Evolutionary conservation across 2,329 filamentous ascomycete species (phyloP), one percentile per base, ranked within the genome.

Genomic region (Hyphodiscus sp.): DNA sequence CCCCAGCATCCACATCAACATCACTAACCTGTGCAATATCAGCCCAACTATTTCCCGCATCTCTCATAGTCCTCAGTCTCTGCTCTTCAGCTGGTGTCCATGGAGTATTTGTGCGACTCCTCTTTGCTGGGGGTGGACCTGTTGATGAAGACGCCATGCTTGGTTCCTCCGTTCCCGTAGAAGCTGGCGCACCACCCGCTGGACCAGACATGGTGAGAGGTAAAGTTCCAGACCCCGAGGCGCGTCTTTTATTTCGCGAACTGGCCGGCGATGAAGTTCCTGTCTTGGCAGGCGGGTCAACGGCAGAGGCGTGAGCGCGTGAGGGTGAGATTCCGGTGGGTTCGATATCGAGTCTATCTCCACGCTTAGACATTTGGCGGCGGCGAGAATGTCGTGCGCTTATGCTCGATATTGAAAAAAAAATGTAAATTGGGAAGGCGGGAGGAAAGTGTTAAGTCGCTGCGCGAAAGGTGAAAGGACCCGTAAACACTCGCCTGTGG

Each of bases 81-180:
- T 92, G 83, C 72, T 99, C 94, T 70, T 99, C 94, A 33, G 88
- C 88, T 2, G 92, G 89, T 1, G 91, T 96, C 94, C 94, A 99
- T 0, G 94, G 94, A 2, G 94, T 99, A 69, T 99, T 99, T n/a
- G 94, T 97, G 56, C 94, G 81, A 65, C 90, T 94, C 76, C 96
- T 96, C 76, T 97, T 99, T 47, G 81, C 76, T 7, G 83, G 82
- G 1, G 82, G 81, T 29, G 63, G 71, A 61, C 68, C 69, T 65
- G 74, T 74, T 41, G 68, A 67, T 54, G 72, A 69, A 16, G 59
- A 56, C n/a, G 51, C 51, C 60, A 63, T 64, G 52, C 51, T 63
- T 23, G 63, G 47, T 49, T 62, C 62, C 45, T 61, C 60, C 20
- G 51, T 47, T 29, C 48, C 52, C 18, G 23, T 48, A 15, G 57